Evolutionary conservation across 108 stramenopile genomes (phyloP).

Genomic region (Phaeodactylum tricornutum): DNA sequence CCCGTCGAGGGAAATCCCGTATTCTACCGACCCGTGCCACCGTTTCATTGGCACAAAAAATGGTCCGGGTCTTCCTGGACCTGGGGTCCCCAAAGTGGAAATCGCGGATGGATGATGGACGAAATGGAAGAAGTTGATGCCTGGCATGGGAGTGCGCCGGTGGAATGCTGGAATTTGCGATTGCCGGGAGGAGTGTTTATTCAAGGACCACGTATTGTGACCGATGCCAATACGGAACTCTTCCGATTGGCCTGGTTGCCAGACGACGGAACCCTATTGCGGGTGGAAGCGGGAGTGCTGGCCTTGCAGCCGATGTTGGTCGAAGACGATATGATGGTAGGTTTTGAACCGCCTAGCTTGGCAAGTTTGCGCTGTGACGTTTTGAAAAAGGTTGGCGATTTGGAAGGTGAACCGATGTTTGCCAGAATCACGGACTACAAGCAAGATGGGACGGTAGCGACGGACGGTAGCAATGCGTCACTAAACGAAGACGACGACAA

Average conservation of each 20-base stretch:
- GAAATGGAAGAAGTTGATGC: constrained; percentile 74
- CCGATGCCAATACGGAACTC: constrained; percentile 37
- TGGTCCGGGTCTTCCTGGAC: constrained; percentile 79
- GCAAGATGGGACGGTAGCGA: not conserved
- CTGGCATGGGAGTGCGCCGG: constrained; percentile 63
- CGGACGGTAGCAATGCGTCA: constrained; percentile 1
- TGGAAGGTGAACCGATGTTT: constrained; percentile 30
- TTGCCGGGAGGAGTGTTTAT: constrained; percentile 62
- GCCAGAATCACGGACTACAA: not conserved
- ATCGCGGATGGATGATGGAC: constrained; percentile 68
- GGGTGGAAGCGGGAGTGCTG: constrained; percentile 66
- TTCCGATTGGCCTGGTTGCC: constrained; percentile 79
- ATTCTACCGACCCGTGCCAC: constrained; percentile 63
- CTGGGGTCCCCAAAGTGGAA: constrained; percentile 69
- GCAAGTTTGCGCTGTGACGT: constrained; percentile 68
- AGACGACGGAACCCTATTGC: constrained; percentile 55
- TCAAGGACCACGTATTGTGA: constrained; percentile 61
- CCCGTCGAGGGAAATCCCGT: constrained; percentile 45
- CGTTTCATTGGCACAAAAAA: constrained; percentile 72
- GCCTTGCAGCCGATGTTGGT: constrained; percentile 66
- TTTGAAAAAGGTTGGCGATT: constrained; percentile 61
- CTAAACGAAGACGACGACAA: not conserved
- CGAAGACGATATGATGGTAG: constrained; percentile 58
- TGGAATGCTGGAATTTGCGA: constrained; percentile 59
- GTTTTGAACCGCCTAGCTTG: constrained; percentile 70